Base-by-base conservation (phyloP, 2,329 filamentous ascomycete species). In the Penicillium carneum region DNA sequence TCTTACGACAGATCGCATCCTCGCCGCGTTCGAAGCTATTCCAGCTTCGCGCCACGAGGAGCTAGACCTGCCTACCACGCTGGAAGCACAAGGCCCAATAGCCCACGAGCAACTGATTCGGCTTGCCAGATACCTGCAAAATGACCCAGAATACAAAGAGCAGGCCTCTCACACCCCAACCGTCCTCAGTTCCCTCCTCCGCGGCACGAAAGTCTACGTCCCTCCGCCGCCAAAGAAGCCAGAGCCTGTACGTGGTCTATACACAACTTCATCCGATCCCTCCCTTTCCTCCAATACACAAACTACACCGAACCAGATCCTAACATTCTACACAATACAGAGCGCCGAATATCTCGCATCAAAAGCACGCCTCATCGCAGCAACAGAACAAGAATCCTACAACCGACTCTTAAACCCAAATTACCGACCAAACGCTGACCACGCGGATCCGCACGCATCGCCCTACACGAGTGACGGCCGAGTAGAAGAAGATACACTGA, bases 331-430 rank as follows among this genome's bases (percentile, higher is more conserved):
- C 11, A n/a, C n/a, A 38, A 51, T 38, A n/a, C 36, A 73, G 72
- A 96, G 87, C 0, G 81, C 88, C 8, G 90, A 96, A 79, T 98
- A 94, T 80, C 91, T 92, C 76, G 90, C 89, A 7, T 83, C 97
- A 1, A 98, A 98, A 92, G 88, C 88, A 26, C 88, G 89, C 16
- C 87, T 99, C 20, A 91, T 92, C 64, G 87, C 85, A 62, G 88
- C 95, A 71, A 90, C 94, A 79, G 93, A 98, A 81, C 86, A 88
- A 67, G 87, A 90, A 63, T 84, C 87, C 54, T 99, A 98, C 81
- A 86, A 92, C 68, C 87, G 89, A 72, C 92, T 98, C 88, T 64
- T 77, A 69, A 65, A 85, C 83, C 12, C 83, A 82, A 55, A 83
- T 82, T 11, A 88, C 86, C 71, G 84, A 85, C 59, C 84, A 81